Evolutionary conservation across 2,329 filamentous ascomycete species (phyloP), one percentile per base, ranked within the genome.

Genomic region (Diaporthe sp.): DNA sequence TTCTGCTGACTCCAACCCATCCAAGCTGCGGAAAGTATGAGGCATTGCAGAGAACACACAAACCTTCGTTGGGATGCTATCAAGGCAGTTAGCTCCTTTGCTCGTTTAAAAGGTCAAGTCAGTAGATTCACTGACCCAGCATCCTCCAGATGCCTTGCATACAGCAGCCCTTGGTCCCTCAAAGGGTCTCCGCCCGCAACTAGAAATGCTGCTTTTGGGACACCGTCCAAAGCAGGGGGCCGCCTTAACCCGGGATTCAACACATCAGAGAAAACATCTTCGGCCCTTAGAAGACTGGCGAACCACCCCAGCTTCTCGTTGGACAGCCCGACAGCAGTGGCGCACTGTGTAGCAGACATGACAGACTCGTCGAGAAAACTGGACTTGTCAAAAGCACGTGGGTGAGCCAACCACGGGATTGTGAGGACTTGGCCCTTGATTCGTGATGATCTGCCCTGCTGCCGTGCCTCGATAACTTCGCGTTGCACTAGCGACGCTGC

Each of bases 1-100:
- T 39, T 59, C 56, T 17, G 56, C 56, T 35, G 56, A 39, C n/a
- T 59, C 39, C 56, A 59, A 27, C 56, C 56, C 56, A 59, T 59
- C 22, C 12, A 59, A 27, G 32, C 56, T 27, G 56, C 56, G 56
- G n/a, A 59, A 59, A 19, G 56, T 59, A 25, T 59, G 56, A 25
- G 56, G 56, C 56, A 59, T 59, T 39, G n/a, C 22, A 25, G 35
- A 17, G 35, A 59, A 59, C 4, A 59, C 56, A 5, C 22, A 59
- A 25, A 59, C 56, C 32, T 27, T 39, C 2, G 35, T 59, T 17
- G 56, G 56, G 35, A 59, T 27, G 17, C 56, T 59, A 59, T 59
- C 32, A 13, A 27, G 1, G 35, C 2, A 59, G 2, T 59, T 12
- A 59, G 56, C 35, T 9, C 6, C n/a, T 27, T 25, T 25, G 8